Conservation (phyloP, 176 grass and related monocot species). For the Eremochloa ophiuroides region DNA sequence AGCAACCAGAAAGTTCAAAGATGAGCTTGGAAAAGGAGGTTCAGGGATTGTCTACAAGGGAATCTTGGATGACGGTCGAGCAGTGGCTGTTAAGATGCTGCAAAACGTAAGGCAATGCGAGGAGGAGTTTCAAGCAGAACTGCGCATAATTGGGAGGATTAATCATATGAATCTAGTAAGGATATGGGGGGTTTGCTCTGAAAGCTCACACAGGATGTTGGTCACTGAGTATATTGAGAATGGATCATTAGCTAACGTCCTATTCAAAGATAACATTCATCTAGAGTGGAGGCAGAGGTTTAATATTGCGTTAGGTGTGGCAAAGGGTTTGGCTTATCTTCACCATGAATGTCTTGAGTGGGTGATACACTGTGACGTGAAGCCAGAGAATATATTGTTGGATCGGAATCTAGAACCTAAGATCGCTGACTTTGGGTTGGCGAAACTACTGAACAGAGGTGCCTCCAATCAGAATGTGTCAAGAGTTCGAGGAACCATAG, state of each 20-base stretch:
- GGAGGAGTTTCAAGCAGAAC: constrained; percentile 13
- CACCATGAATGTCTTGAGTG: constrained; percentile 44
- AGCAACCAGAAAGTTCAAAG: constrained; percentile 10
- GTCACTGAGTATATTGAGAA: constrained; percentile 38
- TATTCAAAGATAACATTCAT: constrained; percentile 14
- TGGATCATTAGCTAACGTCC: constrained; percentile 33
- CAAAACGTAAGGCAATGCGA: background rate
- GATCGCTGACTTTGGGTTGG: constrained; percentile 16
- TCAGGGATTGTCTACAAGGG: constrained; percentile 16
- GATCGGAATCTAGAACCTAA: constrained; percentile 12
- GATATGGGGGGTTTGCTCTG: constrained; percentile 40
- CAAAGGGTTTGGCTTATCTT: constrained; percentile 40
- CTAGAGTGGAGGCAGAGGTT: constrained; percentile 33
- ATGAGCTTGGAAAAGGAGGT: constrained; percentile 23
- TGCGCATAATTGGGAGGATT: constrained; percentile 6
- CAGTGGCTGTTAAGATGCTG: background rate
- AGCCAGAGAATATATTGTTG: constrained; percentile 24
- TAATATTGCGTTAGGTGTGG: constrained; percentile 13
- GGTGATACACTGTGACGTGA: constrained; percentile 51
- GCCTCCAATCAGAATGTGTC: constrained; percentile 3
- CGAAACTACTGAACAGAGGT: constrained; percentile 10
- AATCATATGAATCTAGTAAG: constrained; percentile 33
- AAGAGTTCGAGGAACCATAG: constrained; percentile 1
- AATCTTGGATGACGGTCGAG: background rate
- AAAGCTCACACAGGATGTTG: constrained; percentile 27